Evolutionary conservation across 2,329 filamentous ascomycete species (phyloP).

Genomic region (Pseudocercospora pini-densiflorae): DNA sequence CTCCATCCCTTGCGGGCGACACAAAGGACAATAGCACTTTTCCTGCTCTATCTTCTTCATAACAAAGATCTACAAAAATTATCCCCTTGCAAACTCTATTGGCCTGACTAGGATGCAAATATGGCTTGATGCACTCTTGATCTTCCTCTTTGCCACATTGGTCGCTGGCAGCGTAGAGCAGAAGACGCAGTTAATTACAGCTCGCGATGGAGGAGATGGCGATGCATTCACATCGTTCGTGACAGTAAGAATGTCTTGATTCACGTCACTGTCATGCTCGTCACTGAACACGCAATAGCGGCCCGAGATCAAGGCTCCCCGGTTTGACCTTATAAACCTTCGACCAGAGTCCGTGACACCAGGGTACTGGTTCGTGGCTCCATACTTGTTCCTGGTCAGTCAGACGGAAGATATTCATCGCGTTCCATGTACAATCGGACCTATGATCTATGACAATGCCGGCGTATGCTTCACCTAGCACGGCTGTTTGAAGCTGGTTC

Average conservation of each 20-base stretch:
- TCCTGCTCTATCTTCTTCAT: neutral
- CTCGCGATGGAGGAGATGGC: neutral
- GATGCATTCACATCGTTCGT: neutral
- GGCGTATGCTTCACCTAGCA: neutral
- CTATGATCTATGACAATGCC: conserved; percentile 11
- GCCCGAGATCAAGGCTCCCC: conserved; percentile 15
- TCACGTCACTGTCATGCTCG: neutral
- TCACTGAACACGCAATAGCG: neutral
- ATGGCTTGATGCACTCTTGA: neutral
- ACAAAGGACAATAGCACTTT: neutral
- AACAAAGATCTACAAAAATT: too few relatives aligned
- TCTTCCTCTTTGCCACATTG: neutral
- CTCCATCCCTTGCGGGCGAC: neutral
- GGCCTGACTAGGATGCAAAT: neutral
- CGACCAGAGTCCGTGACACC: neutral
- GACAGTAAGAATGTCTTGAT: neutral
- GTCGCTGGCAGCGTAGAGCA: neutral
- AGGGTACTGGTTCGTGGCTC: conserved; percentile 15
- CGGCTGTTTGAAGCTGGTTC: neutral
- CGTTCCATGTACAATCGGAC: conserved; percentile 11
- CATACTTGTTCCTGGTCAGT: conserved; percentile 8
- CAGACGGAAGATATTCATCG: neutral
- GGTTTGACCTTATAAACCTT: conserved; percentile 12
- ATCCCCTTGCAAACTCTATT: neutral
- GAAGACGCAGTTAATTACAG: neutral